phyloP scores from a whole-genome alignment of 2,329 filamentous ascomycete species.

The Clonostachys rosea region DNA sequence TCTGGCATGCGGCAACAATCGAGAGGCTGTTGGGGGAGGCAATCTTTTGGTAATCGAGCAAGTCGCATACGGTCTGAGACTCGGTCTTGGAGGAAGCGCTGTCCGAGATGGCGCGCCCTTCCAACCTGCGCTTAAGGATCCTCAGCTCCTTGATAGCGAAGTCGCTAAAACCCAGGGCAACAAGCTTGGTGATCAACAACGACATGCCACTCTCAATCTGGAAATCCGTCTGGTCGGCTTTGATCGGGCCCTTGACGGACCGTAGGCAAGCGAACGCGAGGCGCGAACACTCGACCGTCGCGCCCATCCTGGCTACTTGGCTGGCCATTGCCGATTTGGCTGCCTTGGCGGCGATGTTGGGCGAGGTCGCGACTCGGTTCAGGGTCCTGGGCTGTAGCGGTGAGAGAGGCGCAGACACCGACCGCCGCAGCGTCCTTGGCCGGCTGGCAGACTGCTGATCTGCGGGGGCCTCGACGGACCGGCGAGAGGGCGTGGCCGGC shows the following conservation, averaged over 20 bases:
- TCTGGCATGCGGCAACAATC: slow-evolving; percentile 59
- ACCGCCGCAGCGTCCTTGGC: slow-evolving; percentile 39
- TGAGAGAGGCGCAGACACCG: slow-evolving; percentile 53
- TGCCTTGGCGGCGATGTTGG: slow-evolving; percentile 27
- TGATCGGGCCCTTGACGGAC: slow-evolving; percentile 46
- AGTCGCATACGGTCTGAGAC: slow-evolving; percentile 39
- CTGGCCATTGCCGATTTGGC: slow-evolving; percentile 14
- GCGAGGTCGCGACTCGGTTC: slow-evolving; percentile 55
- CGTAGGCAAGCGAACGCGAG: slow-evolving; percentile 63
- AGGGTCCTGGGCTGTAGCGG: slow-evolving; percentile 58
- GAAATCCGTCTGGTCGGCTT: slow-evolving; percentile 52
- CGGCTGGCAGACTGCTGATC: slow-evolving; percentile 15
- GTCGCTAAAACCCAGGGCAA: slow-evolving; percentile 60
- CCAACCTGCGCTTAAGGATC: slow-evolving; percentile 59
- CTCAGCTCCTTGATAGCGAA: slow-evolving; percentile 65
- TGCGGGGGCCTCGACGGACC: too few species aligned
- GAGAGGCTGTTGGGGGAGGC: slow-evolving; percentile 37
- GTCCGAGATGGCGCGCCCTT: slow-evolving; percentile 17
- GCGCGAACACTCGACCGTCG: slow-evolving; percentile 65
- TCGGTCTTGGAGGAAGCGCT: not conserved
- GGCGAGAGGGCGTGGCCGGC: slow-evolving; percentile 19
- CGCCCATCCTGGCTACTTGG: slow-evolving; percentile 41
- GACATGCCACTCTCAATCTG: slow-evolving; percentile 73
- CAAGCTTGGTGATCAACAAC: slow-evolving; percentile 61
- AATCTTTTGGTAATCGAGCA: slow-evolving; percentile 56